Base-by-base conservation (phyloP, 805 yeast genomes). In the Barnettozyma pratensis region DNA sequence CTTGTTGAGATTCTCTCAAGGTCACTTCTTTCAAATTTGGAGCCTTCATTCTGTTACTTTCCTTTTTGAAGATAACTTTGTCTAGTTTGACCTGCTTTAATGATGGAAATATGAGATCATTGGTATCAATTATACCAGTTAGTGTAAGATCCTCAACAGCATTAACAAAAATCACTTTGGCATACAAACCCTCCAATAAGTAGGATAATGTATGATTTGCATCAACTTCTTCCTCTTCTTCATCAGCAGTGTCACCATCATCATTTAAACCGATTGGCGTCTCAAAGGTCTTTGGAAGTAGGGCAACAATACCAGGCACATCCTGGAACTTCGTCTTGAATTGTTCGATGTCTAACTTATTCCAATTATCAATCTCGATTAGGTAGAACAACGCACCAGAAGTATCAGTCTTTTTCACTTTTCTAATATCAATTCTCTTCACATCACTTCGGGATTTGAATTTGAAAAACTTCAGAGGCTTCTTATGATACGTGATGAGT, bases 401-500 rank as follows among this genome's bases (percentile, higher is more conserved):
- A 11, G 29, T 25, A 3, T 28, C n/a, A 2, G 42, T 32, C 9
- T 29, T 12, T 3, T 35, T 38, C 5, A 44, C 26, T 29, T 37
- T 41, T 12, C 27, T 19, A 9, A 44, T 9, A 5, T 19, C 11
- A 12, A 35, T 26, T 35, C 51, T 35, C 34, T 36, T 45, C 5
- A 14, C 7, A 8, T 27, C 31, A 26, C n/a, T 19, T 34, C 39
- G 39, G 4, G 19, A 19, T 19, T 25, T 25, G 7, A 40, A 39
- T 32, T 42, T 45, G 34, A 49, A 49, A 32, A 41, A 43, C 10
- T 44, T 47, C 12, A 47, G 27, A 25, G 47, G 48, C 10, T 43
- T 44, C 19, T 40, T 42, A 41, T 49, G 52, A 42, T 49, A 49
- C 27, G 52, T 43, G 9, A 50, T 39, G n/a, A 50, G 42, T 34